A percentile compares a stretch with the other conserved stretches of the same genome.
Evolutionary conservation across 2,329 filamentous ascomycete genomes (phyloP).

Genomic region (Aspergillus bombycis): DNA sequence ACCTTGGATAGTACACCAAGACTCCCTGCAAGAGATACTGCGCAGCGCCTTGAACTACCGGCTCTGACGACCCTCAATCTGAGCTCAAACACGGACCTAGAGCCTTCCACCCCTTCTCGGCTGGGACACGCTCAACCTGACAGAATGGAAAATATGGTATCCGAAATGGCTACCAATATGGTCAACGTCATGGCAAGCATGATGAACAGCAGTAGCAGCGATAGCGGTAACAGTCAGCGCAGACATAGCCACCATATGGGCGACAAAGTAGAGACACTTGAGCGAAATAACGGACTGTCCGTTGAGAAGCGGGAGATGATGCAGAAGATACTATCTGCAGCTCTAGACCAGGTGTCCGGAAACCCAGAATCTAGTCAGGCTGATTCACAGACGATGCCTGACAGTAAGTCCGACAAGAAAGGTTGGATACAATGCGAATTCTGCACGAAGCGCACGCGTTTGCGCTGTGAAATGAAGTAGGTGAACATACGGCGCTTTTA

Average conservation of each 20-base stretch:
- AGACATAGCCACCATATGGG: slow-evolving; percentile 26
- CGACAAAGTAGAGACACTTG: slow-evolving; percentile 23
- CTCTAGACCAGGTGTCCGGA: slow-evolving; percentile 30
- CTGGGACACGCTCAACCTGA: slow-evolving; percentile 7
- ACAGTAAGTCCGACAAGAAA: slow-evolving; percentile 24
- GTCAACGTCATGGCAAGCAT: slow-evolving; percentile 38
- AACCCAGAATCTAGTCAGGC: slow-evolving; percentile 9
- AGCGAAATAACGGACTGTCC: slow-evolving; percentile 27
- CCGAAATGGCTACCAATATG: slow-evolving; percentile 35
- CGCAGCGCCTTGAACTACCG: slow-evolving; percentile 18
- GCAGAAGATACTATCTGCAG: slow-evolving; percentile 34
- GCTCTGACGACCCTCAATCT: slow-evolving; percentile 17
- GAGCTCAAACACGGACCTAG: slow-evolving; percentile 13
- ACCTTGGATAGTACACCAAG: not conserved
- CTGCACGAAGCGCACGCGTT: slow-evolving; percentile 35
- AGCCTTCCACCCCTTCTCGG: slow-evolving; percentile 9
- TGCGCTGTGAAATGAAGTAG: slow-evolving; percentile 44
- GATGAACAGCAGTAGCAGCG: slow-evolving; percentile 23
- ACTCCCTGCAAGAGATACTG: not conserved
- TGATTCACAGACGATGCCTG: slow-evolving; percentile 5
- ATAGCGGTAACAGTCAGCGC: slow-evolving; percentile 21
- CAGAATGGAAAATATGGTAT: slow-evolving; percentile 27
- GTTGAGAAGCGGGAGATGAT: slow-evolving; percentile 36
- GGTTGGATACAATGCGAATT: slow-evolving; percentile 35
- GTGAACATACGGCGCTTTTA: not conserved